Percentiles rank a stretch among this genome's conserved stretches.
These are phyloP conservation scores for Pholiota molesta DNA, from an alignment of 768 basidiomycete species.

Conservation along the genomic window DNA sequence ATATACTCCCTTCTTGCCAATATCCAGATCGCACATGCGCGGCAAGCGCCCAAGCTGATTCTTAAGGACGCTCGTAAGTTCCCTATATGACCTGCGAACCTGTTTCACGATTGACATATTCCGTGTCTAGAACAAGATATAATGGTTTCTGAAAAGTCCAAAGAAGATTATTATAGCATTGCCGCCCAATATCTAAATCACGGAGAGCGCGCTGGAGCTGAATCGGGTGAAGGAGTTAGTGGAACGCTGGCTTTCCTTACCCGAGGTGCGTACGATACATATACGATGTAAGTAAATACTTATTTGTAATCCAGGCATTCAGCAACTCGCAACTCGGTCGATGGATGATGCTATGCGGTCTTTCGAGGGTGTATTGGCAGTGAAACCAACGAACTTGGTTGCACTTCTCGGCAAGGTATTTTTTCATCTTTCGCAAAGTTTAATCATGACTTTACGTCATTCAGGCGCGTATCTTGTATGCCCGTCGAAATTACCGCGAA, in stretches of 20 bases:
- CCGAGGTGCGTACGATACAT: constrained; percentile 48
- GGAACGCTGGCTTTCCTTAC: constrained; percentile 65
- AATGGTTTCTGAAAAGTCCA: constrained; percentile 58
- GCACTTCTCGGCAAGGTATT: constrained; percentile 85
- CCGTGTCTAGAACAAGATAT: constrained; percentile 60
- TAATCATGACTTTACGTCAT: neutral
- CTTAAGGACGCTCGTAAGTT: constrained; percentile 74
- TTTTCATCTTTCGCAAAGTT: neutral
- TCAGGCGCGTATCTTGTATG: constrained; percentile 85
- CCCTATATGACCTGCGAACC: neutral
- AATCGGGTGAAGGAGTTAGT: constrained; percentile 60
- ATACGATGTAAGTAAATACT: neutral
- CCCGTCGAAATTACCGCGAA: constrained; percentile 72
- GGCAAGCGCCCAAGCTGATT: constrained; percentile 81
- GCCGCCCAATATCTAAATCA: constrained; percentile 72
- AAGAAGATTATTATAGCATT: constrained; percentile 70
- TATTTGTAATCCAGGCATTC: constrained; percentile 57
- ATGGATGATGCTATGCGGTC: constrained; percentile 82
- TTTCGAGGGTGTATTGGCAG: constrained; percentile 77
- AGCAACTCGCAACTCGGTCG: constrained; percentile 77
- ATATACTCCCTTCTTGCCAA: constrained; percentile 86
- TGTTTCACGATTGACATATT: neutral
- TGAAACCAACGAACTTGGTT: constrained; percentile 84
- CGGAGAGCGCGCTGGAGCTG: constrained; percentile 54
- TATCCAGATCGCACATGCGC: constrained; percentile 78